Conservation (phyloP, 208 protist species). For the Leishmania mexicana region DNA sequence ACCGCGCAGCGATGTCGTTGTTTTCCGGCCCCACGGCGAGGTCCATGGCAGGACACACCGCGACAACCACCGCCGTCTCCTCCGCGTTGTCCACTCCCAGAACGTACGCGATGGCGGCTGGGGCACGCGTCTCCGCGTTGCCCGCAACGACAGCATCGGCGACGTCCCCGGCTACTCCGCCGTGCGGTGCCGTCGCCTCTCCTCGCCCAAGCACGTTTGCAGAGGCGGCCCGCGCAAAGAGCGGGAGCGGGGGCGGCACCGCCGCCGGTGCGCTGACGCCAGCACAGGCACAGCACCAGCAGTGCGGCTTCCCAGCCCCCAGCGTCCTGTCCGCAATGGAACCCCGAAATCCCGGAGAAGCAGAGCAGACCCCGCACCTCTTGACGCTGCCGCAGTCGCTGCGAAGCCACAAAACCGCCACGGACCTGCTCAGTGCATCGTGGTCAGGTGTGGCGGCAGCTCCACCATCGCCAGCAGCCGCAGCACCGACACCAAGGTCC, state of each 20-base stretch:
- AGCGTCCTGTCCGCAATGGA: background rate
- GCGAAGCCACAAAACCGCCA: background rate
- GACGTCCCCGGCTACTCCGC: background rate
- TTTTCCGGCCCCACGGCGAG: background rate
- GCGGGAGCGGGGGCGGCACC: background rate
- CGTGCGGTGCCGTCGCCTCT: background rate
- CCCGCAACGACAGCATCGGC: background rate
- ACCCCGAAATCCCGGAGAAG: background rate
- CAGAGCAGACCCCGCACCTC: background rate
- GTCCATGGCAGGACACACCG: background rate
- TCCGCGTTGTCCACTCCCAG: background rate
- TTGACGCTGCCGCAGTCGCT: background rate
- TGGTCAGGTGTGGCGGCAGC: background rate
- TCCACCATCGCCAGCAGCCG: background rate
- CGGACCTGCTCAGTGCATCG: background rate
- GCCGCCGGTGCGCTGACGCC: background rate
- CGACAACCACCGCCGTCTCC: background rate
- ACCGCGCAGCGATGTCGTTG: background rate
- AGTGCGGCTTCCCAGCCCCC: background rate
- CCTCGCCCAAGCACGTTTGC: slow-evolving; percentile 9
- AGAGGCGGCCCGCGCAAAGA: background rate
- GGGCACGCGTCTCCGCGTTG: background rate
- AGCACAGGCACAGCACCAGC: background rate
- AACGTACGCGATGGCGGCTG: background rate
- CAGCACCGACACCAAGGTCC: background rate